Percentiles rank a stretch among this genome's conserved stretches.
Conservation (phyloP, 768 basidiomycete genomes). For the Imleria badia region DNA sequence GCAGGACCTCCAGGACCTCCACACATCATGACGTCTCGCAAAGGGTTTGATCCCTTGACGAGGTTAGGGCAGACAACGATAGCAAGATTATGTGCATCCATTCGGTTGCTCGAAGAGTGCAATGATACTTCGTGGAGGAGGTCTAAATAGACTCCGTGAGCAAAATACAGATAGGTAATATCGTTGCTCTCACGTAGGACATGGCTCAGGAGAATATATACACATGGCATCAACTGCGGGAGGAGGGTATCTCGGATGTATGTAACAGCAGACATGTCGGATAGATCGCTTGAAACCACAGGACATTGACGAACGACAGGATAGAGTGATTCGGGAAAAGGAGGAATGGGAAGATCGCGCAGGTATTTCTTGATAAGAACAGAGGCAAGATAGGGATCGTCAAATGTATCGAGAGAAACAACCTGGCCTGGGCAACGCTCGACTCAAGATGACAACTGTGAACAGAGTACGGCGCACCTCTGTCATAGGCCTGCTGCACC, state of each 20-base stretch:
- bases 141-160: slow-evolving; percentile 43
- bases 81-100: slow-evolving; percentile 83
- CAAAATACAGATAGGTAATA: not conserved
- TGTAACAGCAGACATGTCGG: slow-evolving; percentile 54
- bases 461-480: slow-evolving; percentile 45
- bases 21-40: slow-evolving; percentile 75
- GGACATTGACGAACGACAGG: slow-evolving; percentile 69
- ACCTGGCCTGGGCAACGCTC: slow-evolving; percentile 55
- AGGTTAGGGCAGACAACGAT: slow-evolving; percentile 81
- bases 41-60: slow-evolving; percentile 63
- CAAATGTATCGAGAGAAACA: slow-evolving; percentile 73
- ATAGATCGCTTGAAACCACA: slow-evolving; percentile 45
- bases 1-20: slow-evolving; percentile 52
- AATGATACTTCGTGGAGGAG: slow-evolving; percentile 78
- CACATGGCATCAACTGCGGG: slow-evolving; percentile 66
- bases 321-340: slow-evolving; percentile 75
- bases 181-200: slow-evolving; percentile 52
- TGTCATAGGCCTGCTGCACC: slow-evolving; percentile 81
- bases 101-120: slow-evolving; percentile 63
- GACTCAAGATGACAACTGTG: not conserved
- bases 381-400: slow-evolving; percentile 77
- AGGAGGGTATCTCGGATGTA: slow-evolving; percentile 73
- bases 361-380: slow-evolving; percentile 86
- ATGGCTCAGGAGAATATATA: slow-evolving; percentile 70
- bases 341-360: slow-evolving; percentile 73